A percentile compares a stretch with the other conserved stretches of the same genome.
phyloP scores from a whole-genome alignment of 108 stramenopile species.

The Pseudonitzschia multistriata region DNA sequence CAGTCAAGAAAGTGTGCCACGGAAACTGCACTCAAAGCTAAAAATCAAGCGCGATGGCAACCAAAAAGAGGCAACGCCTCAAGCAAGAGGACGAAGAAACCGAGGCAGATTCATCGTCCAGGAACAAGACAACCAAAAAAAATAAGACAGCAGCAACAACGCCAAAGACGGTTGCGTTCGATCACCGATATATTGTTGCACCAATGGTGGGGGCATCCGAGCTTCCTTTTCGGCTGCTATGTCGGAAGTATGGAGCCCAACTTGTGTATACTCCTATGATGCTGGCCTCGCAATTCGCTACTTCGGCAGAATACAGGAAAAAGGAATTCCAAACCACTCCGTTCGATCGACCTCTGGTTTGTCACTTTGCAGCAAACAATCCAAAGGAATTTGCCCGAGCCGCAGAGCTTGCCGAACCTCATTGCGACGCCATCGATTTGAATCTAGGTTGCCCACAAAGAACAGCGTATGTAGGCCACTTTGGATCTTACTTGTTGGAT shows the following conservation, averaged over 20 bases:
- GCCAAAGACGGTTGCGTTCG: not conserved
- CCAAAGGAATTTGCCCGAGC: slow-evolving; percentile 68
- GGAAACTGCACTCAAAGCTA: no score
- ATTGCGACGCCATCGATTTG: slow-evolving; percentile 90
- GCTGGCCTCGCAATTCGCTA: slow-evolving; percentile 67
- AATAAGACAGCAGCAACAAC: no score
- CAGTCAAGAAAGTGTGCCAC: no score
- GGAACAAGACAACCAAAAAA: no score
- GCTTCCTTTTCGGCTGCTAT: slow-evolving; percentile 87
- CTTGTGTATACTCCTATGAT: slow-evolving; percentile 98
- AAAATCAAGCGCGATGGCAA: not conserved
- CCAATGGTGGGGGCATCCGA: slow-evolving; percentile 97
- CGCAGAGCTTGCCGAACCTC: slow-evolving; percentile 50
- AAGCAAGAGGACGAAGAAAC: not conserved
- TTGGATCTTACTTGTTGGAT: slow-evolving; percentile 85
- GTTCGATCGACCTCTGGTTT: slow-evolving; percentile 87
- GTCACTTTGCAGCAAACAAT: slow-evolving; percentile 86
- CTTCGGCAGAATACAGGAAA: slow-evolving; percentile 45
- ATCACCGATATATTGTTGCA: slow-evolving; percentile 70
- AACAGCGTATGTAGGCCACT: slow-evolving; percentile 90
- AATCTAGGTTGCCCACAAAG: slow-evolving; percentile 94
- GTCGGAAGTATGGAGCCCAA: slow-evolving; percentile 92
- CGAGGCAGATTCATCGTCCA: no score
- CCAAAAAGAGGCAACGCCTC: slow-evolving; percentile 5
- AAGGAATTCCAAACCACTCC: slow-evolving; percentile 78